A percentile compares a stretch with the other conserved stretches of the same genome.
phyloP scores from a whole-genome alignment of 2,329 filamentous ascomycete genomes.

The Calonectria hongkongensis region DNA sequence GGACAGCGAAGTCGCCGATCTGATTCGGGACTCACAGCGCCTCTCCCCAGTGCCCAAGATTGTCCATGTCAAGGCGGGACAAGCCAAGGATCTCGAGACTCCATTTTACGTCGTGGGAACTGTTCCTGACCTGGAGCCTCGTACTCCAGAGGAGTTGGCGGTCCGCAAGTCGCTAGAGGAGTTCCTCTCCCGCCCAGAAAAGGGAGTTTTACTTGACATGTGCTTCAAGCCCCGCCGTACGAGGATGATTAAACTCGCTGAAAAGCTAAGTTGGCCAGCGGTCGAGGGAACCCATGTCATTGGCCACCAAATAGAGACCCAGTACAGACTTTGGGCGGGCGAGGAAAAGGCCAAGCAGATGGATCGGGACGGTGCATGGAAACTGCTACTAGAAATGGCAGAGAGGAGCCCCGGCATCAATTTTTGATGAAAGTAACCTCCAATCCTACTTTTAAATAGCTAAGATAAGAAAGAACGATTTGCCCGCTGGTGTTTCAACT shows the following conservation, averaged over 20 bases:
- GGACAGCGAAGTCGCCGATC: slow-evolving; percentile 43
- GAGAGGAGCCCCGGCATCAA: slow-evolving; percentile 39
- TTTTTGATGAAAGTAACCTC: slow-evolving; percentile 23
- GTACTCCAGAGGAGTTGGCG: slow-evolving; percentile 53
- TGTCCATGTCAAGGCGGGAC: slow-evolving; percentile 56
- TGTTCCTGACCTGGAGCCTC: slow-evolving; percentile 61
- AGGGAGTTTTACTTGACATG: slow-evolving; percentile 63
- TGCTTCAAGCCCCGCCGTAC: slow-evolving; percentile 64
- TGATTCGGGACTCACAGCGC: slow-evolving; percentile 52
- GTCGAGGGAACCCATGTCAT: slow-evolving; percentile 65
- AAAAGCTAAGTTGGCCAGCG: slow-evolving; percentile 57
- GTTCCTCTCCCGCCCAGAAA: slow-evolving; percentile 53
- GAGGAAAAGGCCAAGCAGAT: slow-evolving; percentile 50
- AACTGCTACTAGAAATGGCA: slow-evolving; percentile 30
- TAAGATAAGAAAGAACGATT: neutral
- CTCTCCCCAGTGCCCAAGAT: slow-evolving; percentile 48
- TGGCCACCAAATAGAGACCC: slow-evolving; percentile 63
- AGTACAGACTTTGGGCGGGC: slow-evolving; percentile 59
- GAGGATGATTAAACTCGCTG: slow-evolving; percentile 59
- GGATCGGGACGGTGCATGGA: slow-evolving; percentile 41
- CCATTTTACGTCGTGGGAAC: slow-evolving; percentile 62
- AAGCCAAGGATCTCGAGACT: slow-evolving; percentile 49
- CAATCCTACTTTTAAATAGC: neutral
- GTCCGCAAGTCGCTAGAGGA: slow-evolving; percentile 52
- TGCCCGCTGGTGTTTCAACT: too few relatives aligned